Evolutionary conservation across 257 asterid species (phyloP), one percentile per base, ranked within the genome.

Genomic region (Solanum clarkiae): DNA sequence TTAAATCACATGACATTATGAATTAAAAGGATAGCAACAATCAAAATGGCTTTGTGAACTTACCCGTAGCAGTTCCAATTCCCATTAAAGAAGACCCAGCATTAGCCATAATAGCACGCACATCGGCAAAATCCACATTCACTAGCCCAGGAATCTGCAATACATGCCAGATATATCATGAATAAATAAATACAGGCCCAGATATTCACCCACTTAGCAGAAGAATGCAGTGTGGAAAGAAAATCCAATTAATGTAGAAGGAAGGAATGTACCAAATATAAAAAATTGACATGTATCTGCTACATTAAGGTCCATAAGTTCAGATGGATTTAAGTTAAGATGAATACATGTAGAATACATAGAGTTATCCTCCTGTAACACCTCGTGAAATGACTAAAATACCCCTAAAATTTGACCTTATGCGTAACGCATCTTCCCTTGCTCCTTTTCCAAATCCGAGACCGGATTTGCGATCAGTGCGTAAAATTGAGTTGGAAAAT

Each of bases 41-140:
- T 45, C 18, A 54, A 62, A 86, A 63, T 36, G 86, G 87, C 54
- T 86, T 71, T 75, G 57, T 75, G 84, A 74, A 66, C 85, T 14
- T 90, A 95, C 99, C 98, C 87, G 99, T 95, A 15, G 97, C 98
- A 16, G 99, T 93, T 88, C 99, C 99, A 84, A 96, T 94, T 82
- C 98, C 99, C 98, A 96, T 93, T 87, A 96, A 87, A 45, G 99
- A 94, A 29, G 98, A 94, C 57, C 99, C 99, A 80, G 99, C 98
- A 91, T 86, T 93, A 80, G 95, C 98, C 99, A 96, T 96, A 86
- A 94, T 93, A 65, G 99, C 98, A 86, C 98, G 95, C 51, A 96
- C 98, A 91, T 96, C 99, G 87, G 98, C 99, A 91, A 96, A 96
- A 91, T 96, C 99, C 59, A 96, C 99, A 88, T 96, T 96, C 6